Percentiles rank a stretch among this genome's conserved stretches.
Conservation (phyloP, 1,284 basidiomycete species). For the Marasmius tenuissimus region DNA sequence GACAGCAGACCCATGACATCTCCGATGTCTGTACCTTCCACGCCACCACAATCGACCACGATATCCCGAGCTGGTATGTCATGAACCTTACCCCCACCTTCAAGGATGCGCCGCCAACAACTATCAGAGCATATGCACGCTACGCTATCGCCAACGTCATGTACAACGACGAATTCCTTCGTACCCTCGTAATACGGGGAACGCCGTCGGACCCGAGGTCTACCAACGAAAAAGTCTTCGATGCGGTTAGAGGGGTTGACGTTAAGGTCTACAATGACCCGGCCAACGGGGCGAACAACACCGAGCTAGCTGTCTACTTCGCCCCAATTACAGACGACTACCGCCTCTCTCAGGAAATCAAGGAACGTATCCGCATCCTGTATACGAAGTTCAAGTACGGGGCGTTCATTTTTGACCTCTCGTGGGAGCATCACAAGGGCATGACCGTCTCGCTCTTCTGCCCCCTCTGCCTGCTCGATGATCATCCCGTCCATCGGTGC, state of each 20-base stretch:
- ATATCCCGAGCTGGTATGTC: neutral
- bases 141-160: neutral
- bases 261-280: neutral
- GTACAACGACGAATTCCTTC: neutral
- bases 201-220: neutral
- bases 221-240: neutral
- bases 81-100: neutral
- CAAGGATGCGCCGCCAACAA: neutral
- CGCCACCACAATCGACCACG: neutral
- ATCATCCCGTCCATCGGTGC: neutral
- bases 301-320: neutral
- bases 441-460: neutral
- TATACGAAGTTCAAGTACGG: neutral
- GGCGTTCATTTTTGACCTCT: neutral
- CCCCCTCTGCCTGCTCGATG: neutral
- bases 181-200: too few species aligned
- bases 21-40: neutral
- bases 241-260: neutral
- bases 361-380: neutral
- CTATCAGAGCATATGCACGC: neutral
- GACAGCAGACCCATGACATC: neutral
- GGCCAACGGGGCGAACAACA: neutral
- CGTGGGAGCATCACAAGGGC: neutral
- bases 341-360: neutral
- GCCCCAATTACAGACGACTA: neutral